phyloP scores from a whole-genome alignment of 331 rosid genomes.

The Pyrus hybrid region DNA sequence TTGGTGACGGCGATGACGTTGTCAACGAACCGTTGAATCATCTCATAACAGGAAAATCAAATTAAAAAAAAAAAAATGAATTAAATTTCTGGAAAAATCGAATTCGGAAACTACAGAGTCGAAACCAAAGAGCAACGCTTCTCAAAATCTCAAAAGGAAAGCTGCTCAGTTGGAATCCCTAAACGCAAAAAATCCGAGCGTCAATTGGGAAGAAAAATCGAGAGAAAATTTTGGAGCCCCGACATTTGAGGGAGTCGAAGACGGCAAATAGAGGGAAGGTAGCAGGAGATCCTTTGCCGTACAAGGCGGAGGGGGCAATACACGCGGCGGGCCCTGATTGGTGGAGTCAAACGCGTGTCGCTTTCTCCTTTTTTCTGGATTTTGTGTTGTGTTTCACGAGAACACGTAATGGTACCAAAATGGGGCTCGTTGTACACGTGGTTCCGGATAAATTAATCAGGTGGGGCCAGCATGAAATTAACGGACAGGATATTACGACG shows the following conservation, averaged over 20 bases:
- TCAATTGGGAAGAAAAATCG: neutral
- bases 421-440: neutral
- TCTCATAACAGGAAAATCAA: neutral
- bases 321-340: neutral
- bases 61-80: neutral
- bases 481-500: neutral
- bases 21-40: slow-evolving; percentile 65
- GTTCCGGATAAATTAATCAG: neutral
- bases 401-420: neutral
- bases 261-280: neutral
- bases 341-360: neutral
- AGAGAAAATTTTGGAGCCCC: neutral
- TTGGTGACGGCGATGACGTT: slow-evolving; percentile 55
- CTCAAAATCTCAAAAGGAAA: too few species aligned
- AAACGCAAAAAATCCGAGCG: slow-evolving; percentile 1
- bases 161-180: too few species aligned
- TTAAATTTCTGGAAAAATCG: neutral
- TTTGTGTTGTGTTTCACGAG: neutral
- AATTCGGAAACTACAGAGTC: neutral
- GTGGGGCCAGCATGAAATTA: neutral
- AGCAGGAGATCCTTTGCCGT: neutral
- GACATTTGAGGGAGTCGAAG: neutral
- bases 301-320: neutral
- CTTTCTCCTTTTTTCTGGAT: neutral
- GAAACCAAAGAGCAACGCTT: neutral